These are phyloP conservation scores for Chaetomiaceae sp. DNA, from an alignment of 2,329 filamentous ascomycete genomes.

Conservation along the genomic window DNA sequence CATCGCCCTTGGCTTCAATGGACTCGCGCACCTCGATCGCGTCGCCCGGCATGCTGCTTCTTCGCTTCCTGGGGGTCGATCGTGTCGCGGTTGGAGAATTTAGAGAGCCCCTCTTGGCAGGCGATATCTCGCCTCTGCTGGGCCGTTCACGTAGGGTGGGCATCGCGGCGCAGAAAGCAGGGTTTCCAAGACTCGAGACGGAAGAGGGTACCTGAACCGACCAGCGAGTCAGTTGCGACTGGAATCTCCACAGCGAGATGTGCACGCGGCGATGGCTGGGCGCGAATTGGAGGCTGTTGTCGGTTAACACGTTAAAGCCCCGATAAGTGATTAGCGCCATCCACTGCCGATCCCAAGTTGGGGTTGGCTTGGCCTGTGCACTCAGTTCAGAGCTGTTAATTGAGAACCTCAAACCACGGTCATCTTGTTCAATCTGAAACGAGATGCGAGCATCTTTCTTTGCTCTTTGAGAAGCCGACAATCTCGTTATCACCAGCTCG, in stretches of 20 bases:
- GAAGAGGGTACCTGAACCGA: conserved; percentile 21
- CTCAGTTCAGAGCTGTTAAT: background rate
- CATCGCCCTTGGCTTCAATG: conserved; percentile 43
- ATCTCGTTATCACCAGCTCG: too few species aligned
- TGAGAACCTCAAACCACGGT: background rate
- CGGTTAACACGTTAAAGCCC: conserved; percentile 17
- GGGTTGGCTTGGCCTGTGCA: conserved; percentile 9
- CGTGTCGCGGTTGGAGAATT: conserved; percentile 19
- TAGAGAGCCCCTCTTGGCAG: conserved; percentile 22
- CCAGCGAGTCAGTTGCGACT: conserved; percentile 22
- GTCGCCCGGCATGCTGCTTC: conserved; percentile 36
- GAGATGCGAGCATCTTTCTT: too few species aligned
- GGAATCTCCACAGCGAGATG: conserved; percentile 19
- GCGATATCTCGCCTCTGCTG: conserved; percentile 28
- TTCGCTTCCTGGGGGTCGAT: conserved; percentile 21
- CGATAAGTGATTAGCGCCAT: conserved; percentile 17
- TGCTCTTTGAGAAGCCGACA: too few species aligned
- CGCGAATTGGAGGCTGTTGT: conserved; percentile 8
- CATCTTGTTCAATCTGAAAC: background rate
- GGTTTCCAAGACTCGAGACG: conserved; percentile 18
- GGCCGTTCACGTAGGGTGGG: conserved; percentile 30
- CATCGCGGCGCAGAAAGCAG: conserved; percentile 22
- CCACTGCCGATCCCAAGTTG: background rate
- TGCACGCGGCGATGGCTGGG: conserved; percentile 5
- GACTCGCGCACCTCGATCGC: conserved; percentile 48